These are phyloP conservation scores for Gynochthodes officinalis DNA, from an alignment of 257 asterid species.

Conservation along the genomic window DNA sequence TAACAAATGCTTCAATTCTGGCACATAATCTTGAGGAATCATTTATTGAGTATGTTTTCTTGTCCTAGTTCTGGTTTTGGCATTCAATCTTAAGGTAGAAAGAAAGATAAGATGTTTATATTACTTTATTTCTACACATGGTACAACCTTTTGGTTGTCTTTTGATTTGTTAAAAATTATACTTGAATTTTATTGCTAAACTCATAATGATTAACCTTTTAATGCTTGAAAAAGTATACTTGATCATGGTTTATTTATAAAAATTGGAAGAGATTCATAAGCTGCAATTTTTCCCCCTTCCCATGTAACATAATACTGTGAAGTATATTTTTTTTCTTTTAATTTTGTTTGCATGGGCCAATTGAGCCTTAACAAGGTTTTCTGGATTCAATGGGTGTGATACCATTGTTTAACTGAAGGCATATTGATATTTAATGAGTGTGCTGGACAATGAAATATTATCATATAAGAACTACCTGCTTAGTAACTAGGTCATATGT, in stretches of 20 bases:
- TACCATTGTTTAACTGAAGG: background rate
- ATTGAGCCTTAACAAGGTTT: background rate
- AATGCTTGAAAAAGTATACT: background rate
- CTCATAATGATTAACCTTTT: background rate
- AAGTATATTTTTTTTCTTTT: too few species aligned
- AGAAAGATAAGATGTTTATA: background rate
- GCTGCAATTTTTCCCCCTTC: background rate
- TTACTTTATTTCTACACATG: background rate
- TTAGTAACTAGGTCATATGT: background rate
- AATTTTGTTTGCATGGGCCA: background rate
- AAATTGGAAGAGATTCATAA: background rate
- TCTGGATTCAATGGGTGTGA: background rate
- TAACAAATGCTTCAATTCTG: conserved; percentile 81
- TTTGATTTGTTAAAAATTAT: background rate
- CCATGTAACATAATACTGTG: too few species aligned
- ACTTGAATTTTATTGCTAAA: too few species aligned
- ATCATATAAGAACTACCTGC: background rate
- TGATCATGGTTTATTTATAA: background rate
- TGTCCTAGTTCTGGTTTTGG: background rate
- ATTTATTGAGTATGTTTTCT: conserved; percentile 70
- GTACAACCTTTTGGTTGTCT: background rate
- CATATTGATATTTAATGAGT: background rate
- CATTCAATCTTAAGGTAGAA: background rate
- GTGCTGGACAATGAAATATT: background rate
- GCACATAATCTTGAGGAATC: conserved; percentile 83